Conservation (phyloP, 2,329 filamentous ascomycete genomes). For the Lecanicillium sp. region DNA sequence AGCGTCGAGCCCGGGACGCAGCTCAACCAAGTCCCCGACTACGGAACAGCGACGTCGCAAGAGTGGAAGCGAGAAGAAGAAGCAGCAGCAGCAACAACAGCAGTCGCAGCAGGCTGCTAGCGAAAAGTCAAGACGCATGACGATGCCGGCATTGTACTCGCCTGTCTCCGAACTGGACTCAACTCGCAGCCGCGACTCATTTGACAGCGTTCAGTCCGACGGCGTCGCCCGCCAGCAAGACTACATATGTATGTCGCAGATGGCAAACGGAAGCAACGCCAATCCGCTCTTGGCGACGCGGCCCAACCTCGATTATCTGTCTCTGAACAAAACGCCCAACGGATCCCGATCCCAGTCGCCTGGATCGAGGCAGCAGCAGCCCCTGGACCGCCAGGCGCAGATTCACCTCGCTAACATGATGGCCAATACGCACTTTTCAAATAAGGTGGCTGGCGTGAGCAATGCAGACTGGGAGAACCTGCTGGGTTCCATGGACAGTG, state of each 20-base stretch:
- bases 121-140: conserved; percentile 52
- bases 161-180: conserved; percentile 34
- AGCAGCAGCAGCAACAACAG: conserved; percentile 31
- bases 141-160: conserved; percentile 37
- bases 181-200: conserved; percentile 40
- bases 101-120: background rate
- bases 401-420: conserved; percentile 20
- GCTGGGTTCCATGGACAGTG: conserved; percentile 71
- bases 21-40: conserved; percentile 32
- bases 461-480: conserved; percentile 77
- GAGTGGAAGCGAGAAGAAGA: conserved; percentile 27
- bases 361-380: conserved; percentile 26
- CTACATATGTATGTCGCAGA: conserved; percentile 41
- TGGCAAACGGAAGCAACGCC: conserved; percentile 31
- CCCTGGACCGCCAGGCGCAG: conserved; percentile 23
- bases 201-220: conserved; percentile 38
- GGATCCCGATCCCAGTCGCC: conserved; percentile 46
- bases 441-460: conserved; percentile 43
- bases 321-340: conserved; percentile 41
- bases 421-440: conserved; percentile 15
- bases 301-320: conserved; percentile 55
- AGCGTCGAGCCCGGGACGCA: conserved; percentile 26
- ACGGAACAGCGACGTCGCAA: conserved; percentile 38
- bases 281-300: conserved; percentile 25
- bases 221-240: conserved; percentile 37